Conservation (phyloP, 2,329 filamentous ascomycete genomes). For the Ophiocordyceps unilateralis region DNA sequence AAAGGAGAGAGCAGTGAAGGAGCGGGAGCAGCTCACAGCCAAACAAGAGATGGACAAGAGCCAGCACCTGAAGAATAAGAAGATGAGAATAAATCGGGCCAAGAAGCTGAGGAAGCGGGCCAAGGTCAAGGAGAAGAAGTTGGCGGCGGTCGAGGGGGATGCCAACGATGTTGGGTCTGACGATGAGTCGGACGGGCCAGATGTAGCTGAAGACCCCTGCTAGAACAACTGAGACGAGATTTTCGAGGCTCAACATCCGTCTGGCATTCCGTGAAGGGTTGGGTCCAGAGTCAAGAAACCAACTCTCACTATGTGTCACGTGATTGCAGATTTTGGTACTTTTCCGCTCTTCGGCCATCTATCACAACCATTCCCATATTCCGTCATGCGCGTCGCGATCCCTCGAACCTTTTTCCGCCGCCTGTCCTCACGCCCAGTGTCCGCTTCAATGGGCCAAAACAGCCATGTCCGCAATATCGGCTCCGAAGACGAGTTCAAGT, state of each 20-base stretch:
- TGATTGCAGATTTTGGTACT: background rate
- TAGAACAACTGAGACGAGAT: too few relatives aligned
- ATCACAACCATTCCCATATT: background rate
- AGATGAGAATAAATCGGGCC: conserved; percentile 40
- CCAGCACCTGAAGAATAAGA: conserved; percentile 40
- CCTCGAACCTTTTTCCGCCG: background rate
- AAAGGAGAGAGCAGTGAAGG: conserved; percentile 22
- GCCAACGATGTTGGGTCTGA: conserved; percentile 5
- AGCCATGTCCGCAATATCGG: conserved; percentile 10
- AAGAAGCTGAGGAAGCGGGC: conserved; percentile 41
- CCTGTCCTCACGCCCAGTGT: background rate
- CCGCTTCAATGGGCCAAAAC: background rate
- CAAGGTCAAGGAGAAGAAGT: conserved; percentile 39
- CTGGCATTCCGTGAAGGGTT: too few relatives aligned
- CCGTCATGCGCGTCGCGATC: background rate
- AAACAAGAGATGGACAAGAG: conserved; percentile 31
- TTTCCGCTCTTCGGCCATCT: background rate
- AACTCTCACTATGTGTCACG: too few relatives aligned
- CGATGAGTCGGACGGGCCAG: conserved; percentile 3
- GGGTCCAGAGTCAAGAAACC: too few relatives aligned
- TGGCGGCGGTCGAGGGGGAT: conserved; percentile 7
- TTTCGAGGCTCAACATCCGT: too few relatives aligned
- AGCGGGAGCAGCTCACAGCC: conserved; percentile 20
- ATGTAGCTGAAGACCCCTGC: too few relatives aligned
- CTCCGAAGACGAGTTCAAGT: conserved; percentile 15